Percentiles rank a stretch among this genome's conserved stretches.
phyloP scores from a whole-genome alignment of 768 basidiomycete genomes.

The Leccinum sublutescens region DNA sequence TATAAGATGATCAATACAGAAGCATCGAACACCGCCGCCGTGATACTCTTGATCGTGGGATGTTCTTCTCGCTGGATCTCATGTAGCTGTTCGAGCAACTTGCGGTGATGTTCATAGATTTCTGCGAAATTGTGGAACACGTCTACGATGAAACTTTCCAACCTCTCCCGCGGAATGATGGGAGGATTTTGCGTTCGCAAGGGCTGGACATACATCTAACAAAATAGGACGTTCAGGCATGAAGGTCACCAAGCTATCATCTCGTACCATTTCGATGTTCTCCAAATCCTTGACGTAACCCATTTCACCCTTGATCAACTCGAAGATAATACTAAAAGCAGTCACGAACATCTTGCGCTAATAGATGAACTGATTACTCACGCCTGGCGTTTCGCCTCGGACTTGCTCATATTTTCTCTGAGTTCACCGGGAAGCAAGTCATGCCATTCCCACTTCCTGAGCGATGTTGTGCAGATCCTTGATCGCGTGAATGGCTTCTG shows the following conservation, averaged over 20 bases:
- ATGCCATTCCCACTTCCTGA: slow-evolving; percentile 89
- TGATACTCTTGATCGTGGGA: slow-evolving; percentile 74
- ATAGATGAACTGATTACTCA: slow-evolving; percentile 39
- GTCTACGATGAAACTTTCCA: slow-evolving; percentile 78
- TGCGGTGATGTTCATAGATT: slow-evolving; percentile 69
- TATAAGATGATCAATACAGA: too few relatives aligned
- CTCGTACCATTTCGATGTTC: slow-evolving; percentile 68
- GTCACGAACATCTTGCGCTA: neutral
- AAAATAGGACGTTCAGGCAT: slow-evolving; percentile 6
- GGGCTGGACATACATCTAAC: slow-evolving; percentile 79
- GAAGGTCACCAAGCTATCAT: slow-evolving; percentile 16
- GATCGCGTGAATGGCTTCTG: slow-evolving; percentile 80
- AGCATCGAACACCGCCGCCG: slow-evolving; percentile 82
- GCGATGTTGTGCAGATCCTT: slow-evolving; percentile 77
- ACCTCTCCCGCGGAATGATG: slow-evolving; percentile 66
- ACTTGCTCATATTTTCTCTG: slow-evolving; percentile 58
- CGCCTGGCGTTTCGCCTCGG: slow-evolving; percentile 83
- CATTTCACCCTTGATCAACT: slow-evolving; percentile 95
- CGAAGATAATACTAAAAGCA: slow-evolving; percentile 75
- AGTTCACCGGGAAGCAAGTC: slow-evolving; percentile 75
- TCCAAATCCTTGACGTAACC: slow-evolving; percentile 90
- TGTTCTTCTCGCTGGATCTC: slow-evolving; percentile 88
- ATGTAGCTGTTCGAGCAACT: slow-evolving; percentile 76
- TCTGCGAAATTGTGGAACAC: slow-evolving; percentile 88
- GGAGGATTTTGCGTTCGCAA: slow-evolving; percentile 71